Evolutionary conservation across 2,329 filamentous ascomycete species (phyloP).

Genomic region (Cladophialophora psammophila): DNA sequence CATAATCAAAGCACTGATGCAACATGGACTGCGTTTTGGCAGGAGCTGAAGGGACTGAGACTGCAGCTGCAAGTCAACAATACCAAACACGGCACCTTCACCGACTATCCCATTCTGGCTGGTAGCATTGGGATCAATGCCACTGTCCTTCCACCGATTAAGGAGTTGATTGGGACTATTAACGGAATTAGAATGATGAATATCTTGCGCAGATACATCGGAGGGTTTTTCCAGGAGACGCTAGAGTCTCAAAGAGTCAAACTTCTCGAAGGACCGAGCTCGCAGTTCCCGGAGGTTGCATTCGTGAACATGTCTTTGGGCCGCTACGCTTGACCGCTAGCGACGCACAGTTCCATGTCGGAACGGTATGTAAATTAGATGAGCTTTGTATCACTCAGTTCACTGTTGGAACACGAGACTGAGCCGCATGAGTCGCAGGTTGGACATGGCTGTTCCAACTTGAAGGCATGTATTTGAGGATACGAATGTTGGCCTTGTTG

Average conservation of each 20-base stretch:
- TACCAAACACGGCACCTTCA: constrained; percentile 35
- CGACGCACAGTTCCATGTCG: neutral
- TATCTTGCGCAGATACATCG: constrained; percentile 35
- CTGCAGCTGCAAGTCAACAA: constrained; percentile 32
- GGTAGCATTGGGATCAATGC: constrained; percentile 27
- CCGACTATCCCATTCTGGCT: constrained; percentile 36
- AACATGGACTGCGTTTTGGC: constrained; percentile 36
- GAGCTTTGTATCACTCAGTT: neutral
- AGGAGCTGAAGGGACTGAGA: constrained; percentile 30
- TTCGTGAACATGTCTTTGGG: constrained; percentile 19
- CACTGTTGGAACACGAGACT: neutral
- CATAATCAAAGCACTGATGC: constrained; percentile 33
- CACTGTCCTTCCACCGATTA: constrained; percentile 15
- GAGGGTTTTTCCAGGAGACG: constrained; percentile 34
- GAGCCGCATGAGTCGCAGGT: neutral
- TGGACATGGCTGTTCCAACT: neutral
- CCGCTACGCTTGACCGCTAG: neutral
- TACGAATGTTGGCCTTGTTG: neutral
- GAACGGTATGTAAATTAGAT: neutral
- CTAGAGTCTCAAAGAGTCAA: constrained; percentile 27
- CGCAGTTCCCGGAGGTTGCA: constrained; percentile 35
- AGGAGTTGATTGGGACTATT: constrained; percentile 32
- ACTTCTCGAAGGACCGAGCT: constrained; percentile 33
- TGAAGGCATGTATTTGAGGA: neutral
- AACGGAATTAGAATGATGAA: constrained; percentile 29